Percentiles rank a stretch among this genome's conserved stretches.
phyloP scores from a whole-genome alignment of 1,284 basidiomycete species.

The Puccinia novopanici region DNA sequence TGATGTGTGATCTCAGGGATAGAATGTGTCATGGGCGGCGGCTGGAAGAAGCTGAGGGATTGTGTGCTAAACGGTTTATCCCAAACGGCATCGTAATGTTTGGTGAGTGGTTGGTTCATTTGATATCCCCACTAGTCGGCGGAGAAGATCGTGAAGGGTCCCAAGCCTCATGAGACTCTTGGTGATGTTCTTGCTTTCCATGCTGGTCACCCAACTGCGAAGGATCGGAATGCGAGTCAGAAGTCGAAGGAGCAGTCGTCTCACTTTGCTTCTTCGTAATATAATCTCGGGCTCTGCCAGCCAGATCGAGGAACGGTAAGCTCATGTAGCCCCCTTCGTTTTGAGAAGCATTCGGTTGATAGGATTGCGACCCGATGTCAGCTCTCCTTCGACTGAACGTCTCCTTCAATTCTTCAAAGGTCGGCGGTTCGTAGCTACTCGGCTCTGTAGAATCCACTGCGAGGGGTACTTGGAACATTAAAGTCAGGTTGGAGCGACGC shows the following conservation, averaged over 20 bases:
- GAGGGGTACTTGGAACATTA: constrained; percentile 70
- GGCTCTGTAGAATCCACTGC: constrained; percentile 67
- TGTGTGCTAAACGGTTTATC: constrained; percentile 59
- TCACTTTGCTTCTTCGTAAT: not conserved
- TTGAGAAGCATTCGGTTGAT: not conserved
- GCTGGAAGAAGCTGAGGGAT: constrained; percentile 65
- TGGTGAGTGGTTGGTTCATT: constrained; percentile 62
- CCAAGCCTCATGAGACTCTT: constrained; percentile 58
- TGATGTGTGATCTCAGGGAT: constrained; percentile 59
- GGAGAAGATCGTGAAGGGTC: constrained; percentile 60
- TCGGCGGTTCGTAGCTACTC: constrained; percentile 54
- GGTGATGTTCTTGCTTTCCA: constrained; percentile 34
- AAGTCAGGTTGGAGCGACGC: constrained; percentile 64
- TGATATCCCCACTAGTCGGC: constrained; percentile 61
- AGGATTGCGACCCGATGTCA: not conserved
- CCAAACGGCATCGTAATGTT: constrained; percentile 63
- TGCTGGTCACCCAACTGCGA: constrained; percentile 33
- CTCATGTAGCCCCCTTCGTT: constrained; percentile 34
- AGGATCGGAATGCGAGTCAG: constrained; percentile 59
- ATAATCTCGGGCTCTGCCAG: not conserved
- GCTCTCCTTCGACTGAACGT: constrained; percentile 30
- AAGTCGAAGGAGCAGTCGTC: constrained; percentile 53
- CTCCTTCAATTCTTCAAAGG: constrained; percentile 40
- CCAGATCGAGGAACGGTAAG: constrained; percentile 31
- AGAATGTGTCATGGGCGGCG: constrained; percentile 61